Conservation (phyloP, 164 flowering plant species). For the Echeveria elegans region DNA sequence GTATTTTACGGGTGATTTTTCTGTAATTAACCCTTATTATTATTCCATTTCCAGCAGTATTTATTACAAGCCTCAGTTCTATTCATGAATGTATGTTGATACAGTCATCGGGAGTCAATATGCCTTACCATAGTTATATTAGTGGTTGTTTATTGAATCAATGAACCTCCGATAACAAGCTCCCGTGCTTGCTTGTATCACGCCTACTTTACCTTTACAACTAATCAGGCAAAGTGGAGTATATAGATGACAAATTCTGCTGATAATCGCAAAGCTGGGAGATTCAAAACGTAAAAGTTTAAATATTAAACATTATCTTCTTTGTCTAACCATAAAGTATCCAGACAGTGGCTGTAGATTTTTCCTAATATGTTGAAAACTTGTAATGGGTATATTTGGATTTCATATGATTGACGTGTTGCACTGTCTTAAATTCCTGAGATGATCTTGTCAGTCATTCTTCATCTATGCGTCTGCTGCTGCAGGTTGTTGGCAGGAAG, state of each 20-base stretch:
- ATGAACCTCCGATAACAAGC: background rate
- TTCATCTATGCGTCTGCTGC: background rate
- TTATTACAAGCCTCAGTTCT: background rate
- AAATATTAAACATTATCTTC: background rate
- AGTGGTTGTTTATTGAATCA: background rate
- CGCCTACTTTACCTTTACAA: background rate
- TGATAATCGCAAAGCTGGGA: background rate
- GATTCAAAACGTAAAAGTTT: background rate
- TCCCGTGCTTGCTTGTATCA: background rate
- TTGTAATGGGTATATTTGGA: background rate
- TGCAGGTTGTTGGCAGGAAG: constrained; percentile 90
- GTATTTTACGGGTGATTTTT: no score
- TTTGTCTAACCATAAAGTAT: background rate
- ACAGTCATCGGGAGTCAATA: background rate
- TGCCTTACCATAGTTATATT: background rate
- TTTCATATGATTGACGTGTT: background rate
- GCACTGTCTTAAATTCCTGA: background rate
- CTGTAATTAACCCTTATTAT: no score
- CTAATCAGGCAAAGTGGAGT: background rate
- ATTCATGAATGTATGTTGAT: background rate
- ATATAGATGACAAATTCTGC: background rate
- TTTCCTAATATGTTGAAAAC: background rate
- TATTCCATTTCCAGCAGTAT: background rate
- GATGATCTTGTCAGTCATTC: background rate
- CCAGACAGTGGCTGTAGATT: background rate